Evolutionary conservation across 108 stramenopile genomes (phyloP).

Genomic region (Fragilaria crotonensis): DNA sequence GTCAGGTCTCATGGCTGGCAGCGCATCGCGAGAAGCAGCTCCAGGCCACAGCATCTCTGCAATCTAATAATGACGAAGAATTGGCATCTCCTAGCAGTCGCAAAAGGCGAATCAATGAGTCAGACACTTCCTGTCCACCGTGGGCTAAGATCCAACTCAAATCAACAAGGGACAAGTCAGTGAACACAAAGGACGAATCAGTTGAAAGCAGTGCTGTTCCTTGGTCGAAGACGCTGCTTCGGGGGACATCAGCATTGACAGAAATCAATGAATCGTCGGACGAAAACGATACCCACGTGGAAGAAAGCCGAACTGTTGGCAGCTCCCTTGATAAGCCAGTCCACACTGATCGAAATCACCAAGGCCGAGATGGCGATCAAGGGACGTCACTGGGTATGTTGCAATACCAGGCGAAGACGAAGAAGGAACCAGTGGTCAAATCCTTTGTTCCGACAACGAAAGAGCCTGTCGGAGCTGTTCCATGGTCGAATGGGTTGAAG

Average conservation of each 20-base stretch:
- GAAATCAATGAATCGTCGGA: neutral
- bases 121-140: neutral
- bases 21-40: constrained; percentile 2
- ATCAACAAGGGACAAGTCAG: neutral
- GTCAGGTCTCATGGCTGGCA: neutral
- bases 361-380: neutral
- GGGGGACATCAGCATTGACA: no score
- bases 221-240: neutral
- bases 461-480: neutral
- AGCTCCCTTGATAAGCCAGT: neutral
- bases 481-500: constrained; percentile 25
- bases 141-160: neutral
- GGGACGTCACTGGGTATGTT: neutral
- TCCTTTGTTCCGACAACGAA: neutral
- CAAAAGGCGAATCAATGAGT: neutral
- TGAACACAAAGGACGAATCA: neutral
- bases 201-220: neutral
- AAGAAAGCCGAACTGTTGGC: no score
- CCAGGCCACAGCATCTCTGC: no score
- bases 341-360: neutral
- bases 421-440: neutral
- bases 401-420: neutral
- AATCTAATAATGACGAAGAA: neutral
- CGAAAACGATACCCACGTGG: no score
- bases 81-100: neutral